Evolutionary conservation across 2,329 filamentous ascomycete species (phyloP).

Genomic region (Phyllosticta paracitricarpa): DNA sequence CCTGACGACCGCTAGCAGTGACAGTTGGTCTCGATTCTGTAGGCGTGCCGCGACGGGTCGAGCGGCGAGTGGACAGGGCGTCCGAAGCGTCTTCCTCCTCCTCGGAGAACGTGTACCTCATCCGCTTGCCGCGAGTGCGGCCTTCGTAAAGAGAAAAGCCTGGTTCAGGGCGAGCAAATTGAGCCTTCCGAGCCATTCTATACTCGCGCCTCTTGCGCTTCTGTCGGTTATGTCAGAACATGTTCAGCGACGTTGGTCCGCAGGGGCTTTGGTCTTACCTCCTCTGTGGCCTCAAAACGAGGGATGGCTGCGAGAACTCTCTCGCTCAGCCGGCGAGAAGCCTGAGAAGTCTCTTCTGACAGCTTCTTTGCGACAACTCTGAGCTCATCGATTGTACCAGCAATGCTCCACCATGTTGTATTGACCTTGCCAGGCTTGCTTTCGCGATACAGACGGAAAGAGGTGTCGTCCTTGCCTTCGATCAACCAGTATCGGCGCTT

Average conservation of each 20-base stretch:
- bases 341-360: conserved; percentile 66
- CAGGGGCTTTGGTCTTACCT: conserved; percentile 44
- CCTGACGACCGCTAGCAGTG: conserved; percentile 81
- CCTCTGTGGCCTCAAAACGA: conserved; percentile 86
- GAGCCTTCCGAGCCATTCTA: conserved; percentile 71
- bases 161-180: conserved; percentile 77
- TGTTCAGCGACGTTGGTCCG: neutral
- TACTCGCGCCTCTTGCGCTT: conserved; percentile 93
- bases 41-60: conserved; percentile 61
- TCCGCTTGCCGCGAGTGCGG: conserved; percentile 86
- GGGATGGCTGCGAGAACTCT: conserved; percentile 73
- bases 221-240: conserved; percentile 33
- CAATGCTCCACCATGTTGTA: conserved; percentile 87
- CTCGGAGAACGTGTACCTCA: conserved; percentile 93
- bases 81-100: conserved; percentile 63
- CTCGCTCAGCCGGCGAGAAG: conserved; percentile 66
- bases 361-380: conserved; percentile 66
- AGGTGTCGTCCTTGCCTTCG: conserved; percentile 87
- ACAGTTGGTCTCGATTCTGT: conserved; percentile 56
- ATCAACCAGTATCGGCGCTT: conserved; percentile 90
- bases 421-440: conserved; percentile 69
- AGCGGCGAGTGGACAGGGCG: conserved; percentile 53
- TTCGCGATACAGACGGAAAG: conserved; percentile 89
- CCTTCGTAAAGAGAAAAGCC: conserved; percentile 94
- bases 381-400: conserved; percentile 81